Base-by-base conservation (phyloP, 805 yeast genomes). In the Kazachstania africana region DNA sequence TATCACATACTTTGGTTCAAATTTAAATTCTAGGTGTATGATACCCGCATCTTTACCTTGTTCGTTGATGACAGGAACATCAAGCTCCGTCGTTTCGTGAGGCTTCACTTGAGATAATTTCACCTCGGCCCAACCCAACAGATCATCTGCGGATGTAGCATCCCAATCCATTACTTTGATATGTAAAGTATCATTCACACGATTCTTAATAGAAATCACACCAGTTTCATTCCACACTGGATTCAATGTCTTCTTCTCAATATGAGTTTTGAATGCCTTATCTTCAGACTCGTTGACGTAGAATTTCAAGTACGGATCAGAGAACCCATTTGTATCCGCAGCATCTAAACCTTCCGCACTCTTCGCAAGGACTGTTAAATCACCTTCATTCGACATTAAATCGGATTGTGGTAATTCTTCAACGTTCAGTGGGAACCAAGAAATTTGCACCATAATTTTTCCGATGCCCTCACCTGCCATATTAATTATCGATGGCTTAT, bases 301-400 rank as follows among this genome's bases (percentile, higher is more conserved):
- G 39, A 84, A 67, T 46, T 75, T 70, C 37, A 75, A 66, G 53
- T 75, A 88, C 34, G 99, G 99, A 59, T 91, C 99, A 3, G 95
- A 83, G 53, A 80, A 79, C 31, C 97, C 97, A 44, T 78, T 78
- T 19, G 81, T 64, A 58, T 91, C 99, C n/a, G 87, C 93, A 10
- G 95, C 68, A 24, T 78, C 72, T 36, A 91, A 65, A 31, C 71
- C 70, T 12, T 66, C 66, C 3, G 91, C 97, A 29, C 65, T 63
- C 27, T 75, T 42, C 4, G 82, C 65, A 19, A 68, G 72, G 22
- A 85, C 65, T 15, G 64, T 65, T 42, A 88, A 56, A 18, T 60
- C 62, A 53, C 98, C 98, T 36, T 75, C 66, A 53, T 84, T 79
- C 29, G 77, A 69, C 39, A 77, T 71, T 26, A 79, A 64, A 57